Percentiles rank a stretch among this genome's conserved stretches.
These are phyloP conservation scores for Macrocystidia cucumis DNA, from an alignment of 1,284 basidiomycete genomes.

Conservation along the genomic window DNA sequence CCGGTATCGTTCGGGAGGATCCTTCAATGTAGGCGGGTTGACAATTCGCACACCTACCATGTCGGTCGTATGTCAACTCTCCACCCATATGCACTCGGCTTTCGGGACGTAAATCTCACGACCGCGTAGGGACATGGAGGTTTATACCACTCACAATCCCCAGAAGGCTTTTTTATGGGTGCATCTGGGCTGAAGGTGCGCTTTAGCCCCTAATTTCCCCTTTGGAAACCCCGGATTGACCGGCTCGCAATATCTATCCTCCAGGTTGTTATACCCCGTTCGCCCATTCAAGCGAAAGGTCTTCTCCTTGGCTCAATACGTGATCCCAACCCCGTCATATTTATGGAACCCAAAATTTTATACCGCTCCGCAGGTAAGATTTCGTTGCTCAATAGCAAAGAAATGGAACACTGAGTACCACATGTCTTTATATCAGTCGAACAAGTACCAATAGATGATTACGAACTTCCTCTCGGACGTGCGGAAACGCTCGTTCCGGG, in stretches of 20 bases:
- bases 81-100: neutral
- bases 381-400: slow-evolving; percentile 1
- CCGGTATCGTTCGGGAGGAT: slow-evolving; percentile 83
- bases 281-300: slow-evolving; percentile 93
- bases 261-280: slow-evolving; percentile 85
- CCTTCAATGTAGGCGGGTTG: slow-evolving; percentile 77
- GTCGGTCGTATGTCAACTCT: slow-evolving; percentile 53
- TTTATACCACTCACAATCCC: slow-evolving; percentile 90
- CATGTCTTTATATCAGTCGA: slow-evolving; percentile 48
- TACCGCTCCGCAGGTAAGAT: slow-evolving; percentile 69
- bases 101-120: slow-evolving; percentile 1
- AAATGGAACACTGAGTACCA: slow-evolving; percentile 2
- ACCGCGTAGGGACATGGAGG: slow-evolving; percentile 73
- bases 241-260: slow-evolving; percentile 2
- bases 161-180: slow-evolving; percentile 91
- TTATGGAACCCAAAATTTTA: slow-evolving; percentile 92
- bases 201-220: neutral
- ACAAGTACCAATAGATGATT: slow-evolving; percentile 89
- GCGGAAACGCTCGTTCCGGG: slow-evolving; percentile 76
- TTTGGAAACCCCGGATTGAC: slow-evolving; percentile 4
- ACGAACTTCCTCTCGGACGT: slow-evolving; percentile 67
- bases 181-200: slow-evolving; percentile 82
- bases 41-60: slow-evolving; percentile 87
- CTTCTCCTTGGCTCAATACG: slow-evolving; percentile 79
- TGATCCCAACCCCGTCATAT: slow-evolving; percentile 89